These are phyloP conservation scores for Hanseniaspora nectarophila DNA, from an alignment of 805 yeast genomes.

Conservation along the genomic window DNA sequence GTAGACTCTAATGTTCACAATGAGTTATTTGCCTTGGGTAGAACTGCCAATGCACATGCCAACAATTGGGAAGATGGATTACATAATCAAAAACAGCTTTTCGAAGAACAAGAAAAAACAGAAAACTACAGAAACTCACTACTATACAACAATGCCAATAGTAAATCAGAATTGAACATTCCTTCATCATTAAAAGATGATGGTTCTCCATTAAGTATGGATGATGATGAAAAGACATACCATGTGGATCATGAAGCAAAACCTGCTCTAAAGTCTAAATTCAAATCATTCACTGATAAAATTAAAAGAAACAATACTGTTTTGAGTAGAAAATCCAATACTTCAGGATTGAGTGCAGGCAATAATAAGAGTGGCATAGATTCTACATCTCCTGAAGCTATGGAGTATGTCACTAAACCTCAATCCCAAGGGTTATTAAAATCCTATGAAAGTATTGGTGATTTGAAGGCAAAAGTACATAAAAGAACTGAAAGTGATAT, in stretches of 20 bases:
- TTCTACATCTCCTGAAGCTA: background rate
- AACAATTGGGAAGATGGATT: conserved; percentile 62
- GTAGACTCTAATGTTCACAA: conserved; percentile 29
- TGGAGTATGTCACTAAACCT: background rate
- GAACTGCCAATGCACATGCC: conserved; percentile 72
- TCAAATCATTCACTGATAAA: conserved; percentile 12
- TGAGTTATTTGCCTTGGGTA: conserved; percentile 62
- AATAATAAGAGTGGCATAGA: background rate
- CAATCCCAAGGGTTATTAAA: background rate
- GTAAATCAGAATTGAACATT: background rate
- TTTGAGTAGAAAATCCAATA: conserved; percentile 5
- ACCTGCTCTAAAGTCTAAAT: conserved; percentile 7
- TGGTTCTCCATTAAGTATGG: conserved; percentile 14
- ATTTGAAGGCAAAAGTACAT: background rate
- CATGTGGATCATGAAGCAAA: background rate
- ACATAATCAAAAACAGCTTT: conserved; percentile 15
- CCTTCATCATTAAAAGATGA: background rate
- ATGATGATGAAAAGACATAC: conserved; percentile 14
- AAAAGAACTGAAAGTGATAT: conserved; percentile 11
- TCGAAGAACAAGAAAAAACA: conserved; percentile 12
- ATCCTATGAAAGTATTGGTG: background rate
- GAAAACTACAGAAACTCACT: conserved; percentile 9
- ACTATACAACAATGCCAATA: background rate
- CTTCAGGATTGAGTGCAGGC: background rate
- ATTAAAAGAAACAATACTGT: conserved; percentile 12